These are phyloP conservation scores for Talaromyces adpressus DNA, from an alignment of 495 filamentous ascomycete genomes.

Conservation along the genomic window DNA sequence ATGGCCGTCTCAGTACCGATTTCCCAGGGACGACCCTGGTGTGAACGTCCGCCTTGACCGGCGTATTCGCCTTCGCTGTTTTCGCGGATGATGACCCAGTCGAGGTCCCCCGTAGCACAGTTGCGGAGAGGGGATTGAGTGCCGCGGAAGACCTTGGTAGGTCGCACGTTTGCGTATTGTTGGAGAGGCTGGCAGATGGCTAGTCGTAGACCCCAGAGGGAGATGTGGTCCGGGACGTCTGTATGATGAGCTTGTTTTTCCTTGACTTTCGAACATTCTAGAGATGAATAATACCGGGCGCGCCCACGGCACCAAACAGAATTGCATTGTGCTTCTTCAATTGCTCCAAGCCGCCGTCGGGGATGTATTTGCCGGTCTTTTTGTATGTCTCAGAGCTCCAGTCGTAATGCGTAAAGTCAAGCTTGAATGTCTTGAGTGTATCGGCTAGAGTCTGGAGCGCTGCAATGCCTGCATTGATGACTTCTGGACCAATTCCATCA, in stretches of 20 bases:
- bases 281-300: conserved; percentile 31
- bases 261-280: not conserved
- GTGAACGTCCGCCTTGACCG: conserved; percentile 40
- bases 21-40: conserved; percentile 36
- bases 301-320: conserved; percentile 50
- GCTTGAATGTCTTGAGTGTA: conserved; percentile 38
- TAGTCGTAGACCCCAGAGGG: conserved; percentile 42
- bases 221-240: conserved; percentile 45
- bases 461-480: conserved; percentile 39
- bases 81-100: conserved; percentile 46
- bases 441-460: conserved; percentile 38
- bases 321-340: conserved; percentile 49
- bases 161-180: conserved; percentile 45
- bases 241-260: not conserved
- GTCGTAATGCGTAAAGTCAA: conserved; percentile 42
- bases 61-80: conserved; percentile 47
- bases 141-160: conserved; percentile 36
- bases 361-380: conserved; percentile 44
- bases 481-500: conserved; percentile 50
- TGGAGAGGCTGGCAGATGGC: conserved; percentile 43
- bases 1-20: conserved; percentile 41
- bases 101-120: conserved; percentile 27
- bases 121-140: conserved; percentile 32
- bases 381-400: conserved; percentile 50
- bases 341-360: conserved; percentile 43